Evolutionary conservation across 225 moss, liverwort and hornwort species (phyloP), one percentile per base, ranked within the genome.

Genomic region (Physcomitrium patens): DNA sequence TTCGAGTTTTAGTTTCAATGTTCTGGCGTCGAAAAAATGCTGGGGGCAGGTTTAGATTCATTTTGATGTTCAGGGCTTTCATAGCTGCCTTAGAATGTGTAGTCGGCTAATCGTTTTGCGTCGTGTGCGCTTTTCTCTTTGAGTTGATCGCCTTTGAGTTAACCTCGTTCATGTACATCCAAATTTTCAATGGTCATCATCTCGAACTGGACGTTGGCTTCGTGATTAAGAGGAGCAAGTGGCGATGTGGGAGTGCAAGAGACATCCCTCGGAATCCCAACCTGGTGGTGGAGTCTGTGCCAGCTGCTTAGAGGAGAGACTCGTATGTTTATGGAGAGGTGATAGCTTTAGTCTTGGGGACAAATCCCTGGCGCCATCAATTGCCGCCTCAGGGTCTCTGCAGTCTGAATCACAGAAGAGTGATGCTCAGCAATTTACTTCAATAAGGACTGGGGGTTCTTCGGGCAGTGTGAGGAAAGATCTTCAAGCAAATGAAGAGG

Each of bases 281-380:
- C 80, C 70, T 19, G 65, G 76, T 6, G 76, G 69, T 41, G 79
- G 79, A 0, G 81, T 85, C 1, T 85, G 85, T 65, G 48, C 85
- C 8, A 28, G 69, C 55, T 85, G 85, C 79, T 76, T 85, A 68
- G 59, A 60, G 14, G 85, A 79, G 45, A 54, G 76, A 44, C 54
- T 85, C 14, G 56, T 69, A 6, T 43, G 53, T 68, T 43, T 82
- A 69, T 85, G 82, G 82, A 48, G 73, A 60, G 85, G 81, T 0
- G 53, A 78, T 63, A 68, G 59, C 44, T 68, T 63, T 58, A 56
- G 52, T 60, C 18, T 27, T 3, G 41, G 16, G 3, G 55, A 60
- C 16, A 53, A 16, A 22, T 7, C 49, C 23, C n/a, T 62, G 2
- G 17, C 62, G 62, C 1, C 28, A 12, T 14, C 6, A 7, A 9